Conservation (phyloP, 495 filamentous ascomycete species). For the Penicillium canariense region DNA sequence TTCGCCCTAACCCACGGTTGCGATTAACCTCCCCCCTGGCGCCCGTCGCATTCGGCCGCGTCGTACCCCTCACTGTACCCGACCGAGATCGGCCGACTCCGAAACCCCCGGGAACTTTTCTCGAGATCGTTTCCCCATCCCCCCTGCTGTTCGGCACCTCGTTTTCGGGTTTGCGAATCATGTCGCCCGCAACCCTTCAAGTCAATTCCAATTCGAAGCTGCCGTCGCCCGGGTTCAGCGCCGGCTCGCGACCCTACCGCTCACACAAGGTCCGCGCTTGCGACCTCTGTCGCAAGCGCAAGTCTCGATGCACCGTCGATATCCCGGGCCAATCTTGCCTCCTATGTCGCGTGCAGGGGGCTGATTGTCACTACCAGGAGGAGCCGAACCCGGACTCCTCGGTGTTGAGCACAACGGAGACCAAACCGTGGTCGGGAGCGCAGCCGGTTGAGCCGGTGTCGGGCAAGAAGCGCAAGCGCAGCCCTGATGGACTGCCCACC, state of each 20-base stretch:
- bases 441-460: conserved; percentile 22
- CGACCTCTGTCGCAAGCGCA: conserved; percentile 52
- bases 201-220: conserved; percentile 36
- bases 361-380: conserved; percentile 50
- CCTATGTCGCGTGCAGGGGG: conserved; percentile 49
- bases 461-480: conserved; percentile 43
- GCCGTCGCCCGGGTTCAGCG: conserved; percentile 43
- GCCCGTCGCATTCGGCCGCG: conserved; percentile 23
- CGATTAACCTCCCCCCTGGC: conserved; percentile 1
- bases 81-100: conserved; percentile 30
- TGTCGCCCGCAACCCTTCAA: conserved; percentile 36
- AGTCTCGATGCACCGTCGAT: conserved; percentile 51
- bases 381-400: conserved; percentile 30
- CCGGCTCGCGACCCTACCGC: conserved; percentile 47
- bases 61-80: conserved; percentile 27
- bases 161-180: conserved; percentile 28
- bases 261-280: conserved; percentile 54
- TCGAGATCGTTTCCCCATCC: conserved; percentile 16
- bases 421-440: conserved; percentile 31
- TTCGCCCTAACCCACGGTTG: conserved; percentile 6
- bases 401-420: conserved; percentile 25
- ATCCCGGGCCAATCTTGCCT: conserved; percentile 48
- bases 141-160: conserved; percentile 9
- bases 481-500: conserved; percentile 22
- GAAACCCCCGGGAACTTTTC: conserved; percentile 24